Evolutionary conservation across 2,329 filamentous ascomycete species (phyloP), one percentile per base, ranked within the genome.

Genomic region (Colletotrichum sp.): DNA sequence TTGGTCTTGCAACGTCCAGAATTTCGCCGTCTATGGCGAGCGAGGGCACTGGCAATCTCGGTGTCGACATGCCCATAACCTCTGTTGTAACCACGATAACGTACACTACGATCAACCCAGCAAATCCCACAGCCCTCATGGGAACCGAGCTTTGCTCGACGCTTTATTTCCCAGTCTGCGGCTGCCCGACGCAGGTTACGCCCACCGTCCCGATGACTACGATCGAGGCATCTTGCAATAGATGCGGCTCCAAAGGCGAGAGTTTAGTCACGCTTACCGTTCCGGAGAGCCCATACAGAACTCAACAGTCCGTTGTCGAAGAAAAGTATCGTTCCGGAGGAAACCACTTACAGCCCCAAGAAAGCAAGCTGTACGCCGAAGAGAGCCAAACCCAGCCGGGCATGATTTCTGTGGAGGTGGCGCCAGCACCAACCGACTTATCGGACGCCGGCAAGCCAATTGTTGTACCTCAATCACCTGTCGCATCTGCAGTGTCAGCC

Each of bases 31-130:
- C 2, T 9, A 2, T 6, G 7, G 55, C 2, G 4, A 59, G 26
- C 6, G 24, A 14, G 7, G 10, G 21, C 7, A 1, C 6, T 63
- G 28, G 18, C 55, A 68, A 16, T 34, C 4, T 52, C 18, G 9
- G 60, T 16, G 18, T 28, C 26, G n/a, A 14, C 60, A 21, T 24
- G 60, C 30, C 60, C 6, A 43, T 59, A 6, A 59, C 48, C 18
- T 68, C 48, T 6, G 66, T 68, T 13, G 66, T 68, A 1, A 68
- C 48, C 14, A 68, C 66, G 12, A 59, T 68, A 24, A 68, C 48
- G 1, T 68, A 68, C 66, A 68, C 66, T 0, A 68, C 48, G 4
- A 30, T 68, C n/a, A 21, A 68, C 21, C 18, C 55, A 34, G n/a
- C 21, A 9, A 32, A 28, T 18, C 66, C 66, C 12, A 68, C 66